Conservation (phyloP, 2,329 filamentous ascomycete species). For the Paecilomyces formosus region DNA sequence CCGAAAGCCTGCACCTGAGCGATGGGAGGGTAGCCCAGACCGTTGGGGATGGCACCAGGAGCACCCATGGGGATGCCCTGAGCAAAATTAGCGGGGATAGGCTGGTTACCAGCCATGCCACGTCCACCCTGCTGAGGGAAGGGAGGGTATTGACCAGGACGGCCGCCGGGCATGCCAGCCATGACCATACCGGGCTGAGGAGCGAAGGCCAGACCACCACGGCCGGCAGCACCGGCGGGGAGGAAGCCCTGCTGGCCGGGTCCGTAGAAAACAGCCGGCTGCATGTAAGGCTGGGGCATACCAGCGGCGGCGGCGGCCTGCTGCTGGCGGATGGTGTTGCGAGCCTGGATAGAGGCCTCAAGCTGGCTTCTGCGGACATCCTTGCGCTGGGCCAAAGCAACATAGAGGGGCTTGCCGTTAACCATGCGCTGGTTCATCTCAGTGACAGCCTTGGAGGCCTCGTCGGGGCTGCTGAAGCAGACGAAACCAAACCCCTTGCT, state of each 20-base stretch:
- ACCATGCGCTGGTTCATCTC: conserved; percentile 99
- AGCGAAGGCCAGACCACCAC: conserved; percentile 56
- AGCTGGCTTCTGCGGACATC: conserved; percentile 99
- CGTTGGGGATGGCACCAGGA: conserved; percentile 68
- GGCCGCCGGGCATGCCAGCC: conserved; percentile 68
- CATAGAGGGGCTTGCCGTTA: conserved; percentile 91
- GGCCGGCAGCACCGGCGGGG: conserved; percentile 43
- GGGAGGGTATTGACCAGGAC: conserved; percentile 77
- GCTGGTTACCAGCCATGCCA: conserved; percentile 64
- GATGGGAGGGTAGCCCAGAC: conserved; percentile 71
- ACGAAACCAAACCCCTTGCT: conserved; percentile 99
- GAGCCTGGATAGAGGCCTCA: conserved; percentile 97
- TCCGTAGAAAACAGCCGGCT: conserved; percentile 85
- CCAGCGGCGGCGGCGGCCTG: conserved; percentile 86
- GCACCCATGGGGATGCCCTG: conserved; percentile 57
- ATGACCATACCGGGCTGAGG: conserved; percentile 47
- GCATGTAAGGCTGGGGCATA: conserved; percentile 77
- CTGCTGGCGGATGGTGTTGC: conserved; percentile 97
- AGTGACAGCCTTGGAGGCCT: conserved; percentile 96
- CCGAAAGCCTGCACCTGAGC: conserved; percentile 70
- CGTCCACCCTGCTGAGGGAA: conserved; percentile 84
- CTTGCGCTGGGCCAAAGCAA: conserved; percentile 97
- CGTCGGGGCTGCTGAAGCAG: conserved; percentile 98
- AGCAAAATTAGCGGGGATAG: conserved; percentile 79
- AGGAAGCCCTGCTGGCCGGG: conserved; percentile 58